phyloP scores from a whole-genome alignment of 2,329 filamentous ascomycete species.

The Macrophomina pseudophaseolina region DNA sequence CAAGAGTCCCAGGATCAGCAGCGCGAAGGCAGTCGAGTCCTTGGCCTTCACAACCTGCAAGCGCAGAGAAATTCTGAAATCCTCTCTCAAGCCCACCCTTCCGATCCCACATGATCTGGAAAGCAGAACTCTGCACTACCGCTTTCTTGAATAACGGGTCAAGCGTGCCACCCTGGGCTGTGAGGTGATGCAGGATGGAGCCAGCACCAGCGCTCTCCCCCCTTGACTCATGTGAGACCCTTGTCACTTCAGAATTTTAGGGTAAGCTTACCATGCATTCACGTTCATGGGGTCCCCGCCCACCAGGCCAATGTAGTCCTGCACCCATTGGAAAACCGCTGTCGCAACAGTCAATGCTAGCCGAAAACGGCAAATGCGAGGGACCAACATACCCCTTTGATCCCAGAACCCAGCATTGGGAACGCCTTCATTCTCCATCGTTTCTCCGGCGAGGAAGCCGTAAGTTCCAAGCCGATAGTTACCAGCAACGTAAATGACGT shows the following conservation, averaged over 20 bases:
- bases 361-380: no score
- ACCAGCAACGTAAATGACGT: slow-evolving; percentile 53
- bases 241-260: no score
- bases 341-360: not conserved
- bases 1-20: slow-evolving; percentile 33
- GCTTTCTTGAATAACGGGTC: slow-evolving; percentile 52
- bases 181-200: slow-evolving; percentile 58
- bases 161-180: slow-evolving; percentile 51
- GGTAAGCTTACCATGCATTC: slow-evolving; percentile 50
- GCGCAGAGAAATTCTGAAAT: slow-evolving; percentile 35
- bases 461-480: slow-evolving; percentile 53
- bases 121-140: slow-evolving; percentile 42
- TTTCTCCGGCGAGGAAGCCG: slow-evolving; percentile 54
- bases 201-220: slow-evolving; percentile 58
- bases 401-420: slow-evolving; percentile 51
- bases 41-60: slow-evolving; percentile 38
- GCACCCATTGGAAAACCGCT: slow-evolving; percentile 56
- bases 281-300: slow-evolving; percentile 55
- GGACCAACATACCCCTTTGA: slow-evolving; percentile 39
- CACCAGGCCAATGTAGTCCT: slow-evolving; percentile 53
- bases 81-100: slow-evolving; percentile 35
- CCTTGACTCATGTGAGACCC: slow-evolving; percentile 31
- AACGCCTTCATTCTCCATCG: slow-evolving; percentile 50
- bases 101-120: slow-evolving; percentile 32
- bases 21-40: slow-evolving; percentile 41